Evolutionary conservation across 2,329 filamentous ascomycete genomes (phyloP).

Genomic region (Sporothrix brasiliensis): DNA sequence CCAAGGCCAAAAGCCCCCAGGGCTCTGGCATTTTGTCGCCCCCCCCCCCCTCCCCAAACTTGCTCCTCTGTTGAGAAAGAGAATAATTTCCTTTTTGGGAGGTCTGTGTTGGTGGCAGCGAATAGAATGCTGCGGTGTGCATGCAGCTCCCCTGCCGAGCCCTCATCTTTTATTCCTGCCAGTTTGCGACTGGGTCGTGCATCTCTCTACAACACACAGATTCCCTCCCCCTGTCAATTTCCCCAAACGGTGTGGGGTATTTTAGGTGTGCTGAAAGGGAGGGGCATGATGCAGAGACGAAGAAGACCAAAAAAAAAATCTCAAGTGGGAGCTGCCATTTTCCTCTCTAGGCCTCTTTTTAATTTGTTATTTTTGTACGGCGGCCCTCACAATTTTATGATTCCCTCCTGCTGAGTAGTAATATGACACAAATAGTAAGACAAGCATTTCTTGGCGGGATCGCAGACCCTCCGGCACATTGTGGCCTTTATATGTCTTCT

Average conservation of each 20-base stretch:
- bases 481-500: neutral
- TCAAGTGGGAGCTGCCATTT: neutral
- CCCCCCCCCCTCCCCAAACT: neutral
- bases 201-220: neutral
- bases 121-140: neutral
- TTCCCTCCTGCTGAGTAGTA: neutral
- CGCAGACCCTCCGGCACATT: conserved; percentile 17
- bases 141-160: conserved; percentile 12
- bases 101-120: neutral
- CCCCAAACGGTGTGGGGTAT: conserved; percentile 12
- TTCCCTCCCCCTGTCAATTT: conserved; percentile 12
- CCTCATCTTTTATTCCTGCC: neutral
- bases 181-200: neutral
- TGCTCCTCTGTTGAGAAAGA: conserved; percentile 1
- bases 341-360: neutral
- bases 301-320: neutral
- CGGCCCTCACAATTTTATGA: neutral
- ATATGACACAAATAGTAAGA: neutral
- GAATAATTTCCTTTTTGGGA: conserved; percentile 28
- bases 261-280: conserved; percentile 4
- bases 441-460: conserved; percentile 19
- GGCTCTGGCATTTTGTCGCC: neutral
- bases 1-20: neutral
- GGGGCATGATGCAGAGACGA: neutral
- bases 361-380: neutral